A percentile compares a stretch with the other conserved stretches of the same genome.
These are phyloP conservation scores for Anisodus tanguticus DNA, from an alignment of 257 asterid genomes.

Conservation along the genomic window DNA sequence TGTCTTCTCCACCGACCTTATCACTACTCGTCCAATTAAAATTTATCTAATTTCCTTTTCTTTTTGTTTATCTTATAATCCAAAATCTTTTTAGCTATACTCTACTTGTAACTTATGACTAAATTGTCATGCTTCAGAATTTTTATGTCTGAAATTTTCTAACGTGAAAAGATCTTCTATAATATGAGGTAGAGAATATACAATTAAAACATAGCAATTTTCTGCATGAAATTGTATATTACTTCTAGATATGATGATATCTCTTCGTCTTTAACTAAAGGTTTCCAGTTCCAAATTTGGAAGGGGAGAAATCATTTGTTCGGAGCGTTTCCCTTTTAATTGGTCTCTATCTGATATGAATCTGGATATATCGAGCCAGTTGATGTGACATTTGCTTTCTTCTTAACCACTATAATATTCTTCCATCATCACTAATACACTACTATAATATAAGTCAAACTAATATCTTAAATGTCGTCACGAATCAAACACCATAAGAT, in stretches of 20 bases:
- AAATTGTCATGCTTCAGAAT: neutral
- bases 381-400: neutral
- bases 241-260: neutral
- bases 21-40: constrained; percentile 17
- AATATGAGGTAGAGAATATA: neutral
- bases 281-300: neutral
- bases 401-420: neutral
- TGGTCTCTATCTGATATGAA: neutral
- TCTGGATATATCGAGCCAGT: neutral
- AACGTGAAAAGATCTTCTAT: neutral
- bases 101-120: neutral
- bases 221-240: neutral
- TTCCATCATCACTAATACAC: neutral
- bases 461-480: neutral
- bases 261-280: neutral
- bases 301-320: neutral
- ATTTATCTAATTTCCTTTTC: neutral
- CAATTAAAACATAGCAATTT: neutral
- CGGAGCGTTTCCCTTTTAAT: neutral
- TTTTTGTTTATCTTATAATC: neutral
- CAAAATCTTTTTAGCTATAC: neutral
- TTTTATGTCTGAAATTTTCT: neutral
- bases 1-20: constrained; percentile 18
- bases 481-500: neutral
- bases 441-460: neutral